phyloP scores from a whole-genome alignment of 2,329 filamentous ascomycete species.

The Tolypocladium inflatum region DNA sequence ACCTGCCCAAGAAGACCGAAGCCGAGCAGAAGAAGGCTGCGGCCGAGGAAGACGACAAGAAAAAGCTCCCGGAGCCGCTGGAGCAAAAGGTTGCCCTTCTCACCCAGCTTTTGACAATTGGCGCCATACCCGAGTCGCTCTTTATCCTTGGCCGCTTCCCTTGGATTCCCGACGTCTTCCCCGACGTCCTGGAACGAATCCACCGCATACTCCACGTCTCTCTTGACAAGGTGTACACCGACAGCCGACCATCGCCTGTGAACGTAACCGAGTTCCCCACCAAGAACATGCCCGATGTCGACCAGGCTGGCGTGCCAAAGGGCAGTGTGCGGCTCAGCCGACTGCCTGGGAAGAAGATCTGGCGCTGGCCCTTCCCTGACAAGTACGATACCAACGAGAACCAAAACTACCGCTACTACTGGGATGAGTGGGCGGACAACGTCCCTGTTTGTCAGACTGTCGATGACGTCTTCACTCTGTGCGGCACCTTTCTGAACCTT shows the following conservation, averaged over 20 bases:
- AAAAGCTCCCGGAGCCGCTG: constrained; percentile 56
- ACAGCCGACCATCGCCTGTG: constrained; percentile 28
- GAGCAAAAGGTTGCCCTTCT: constrained; percentile 86
- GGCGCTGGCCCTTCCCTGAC: constrained; percentile 81
- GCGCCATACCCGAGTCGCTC: constrained; percentile 83
- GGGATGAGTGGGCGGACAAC: constrained; percentile 94
- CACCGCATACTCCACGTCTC: constrained; percentile 80
- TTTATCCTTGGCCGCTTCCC: constrained; percentile 89
- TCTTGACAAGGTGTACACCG: constrained; percentile 60
- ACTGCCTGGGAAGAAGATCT: constrained; percentile 52
- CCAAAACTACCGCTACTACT: constrained; percentile 85
- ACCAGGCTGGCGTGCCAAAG: constrained; percentile 60
- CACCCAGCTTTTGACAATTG: constrained; percentile 78
- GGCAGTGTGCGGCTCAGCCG: constrained; percentile 55
- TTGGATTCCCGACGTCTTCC: constrained; percentile 80
- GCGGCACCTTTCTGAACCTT: constrained; percentile 72
- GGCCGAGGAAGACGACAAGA: constrained; percentile 35
- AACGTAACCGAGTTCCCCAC: constrained; percentile 25
- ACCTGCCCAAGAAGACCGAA: constrained; percentile 41
- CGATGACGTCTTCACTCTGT: constrained; percentile 83
- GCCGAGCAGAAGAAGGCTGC: constrained; percentile 37
- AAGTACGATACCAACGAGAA: constrained; percentile 66
- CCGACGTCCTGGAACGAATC: constrained; percentile 69
- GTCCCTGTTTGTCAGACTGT: constrained; percentile 83
- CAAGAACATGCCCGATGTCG: constrained; percentile 38